Base-by-base conservation (phyloP, 78 protist species). In the Tieghemostelium lacteum region DNA sequence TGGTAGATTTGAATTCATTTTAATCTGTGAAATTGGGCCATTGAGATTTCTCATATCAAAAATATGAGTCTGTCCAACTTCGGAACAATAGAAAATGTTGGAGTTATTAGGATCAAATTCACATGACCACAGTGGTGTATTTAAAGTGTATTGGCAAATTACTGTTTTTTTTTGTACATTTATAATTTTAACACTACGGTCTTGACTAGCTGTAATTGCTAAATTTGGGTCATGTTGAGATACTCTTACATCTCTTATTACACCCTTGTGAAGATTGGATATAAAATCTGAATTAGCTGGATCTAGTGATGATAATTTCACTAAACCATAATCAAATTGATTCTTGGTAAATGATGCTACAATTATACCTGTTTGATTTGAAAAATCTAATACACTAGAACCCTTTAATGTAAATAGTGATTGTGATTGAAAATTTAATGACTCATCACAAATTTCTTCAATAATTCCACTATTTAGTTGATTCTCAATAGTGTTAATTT, bases 361-460 rank as follows among this genome's bases (percentile, higher is more conserved):
- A 34, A 76, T 57, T 1, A 76, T 57, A n/a, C 87, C 87, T 33
- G 8, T 34, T 33, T 45, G 3, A 31, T 22, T 26, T n/a, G 87
- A 76, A 34, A 63, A 76, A 76, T 76, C 87, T 57, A 76, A 76
- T 45, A 50, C 64, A 19, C 50, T 62, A 3, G 87, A 61, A 24
- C 74, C 87, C 17, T 76, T 76, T 26, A 76, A 7, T 16, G 57
- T 75, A 76, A 34, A 76, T 63, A 64, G 22, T 7, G 87, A 63
- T 5, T 29, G 29, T 22, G 61, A 24, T 76, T 76, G 45, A 64
- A 76, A 76, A 24, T 76, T 76, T 17, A 36, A 29, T 14, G 45
- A 16, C 29, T 64, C 26, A 45, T 75, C 86, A 28, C 60, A 7
- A 14, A 20, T 28, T 61, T 61, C 52, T 10, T 61, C 29, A 14